Conservation (phyloP, 441 rosid genomes). For the Mallotus japonicus region DNA sequence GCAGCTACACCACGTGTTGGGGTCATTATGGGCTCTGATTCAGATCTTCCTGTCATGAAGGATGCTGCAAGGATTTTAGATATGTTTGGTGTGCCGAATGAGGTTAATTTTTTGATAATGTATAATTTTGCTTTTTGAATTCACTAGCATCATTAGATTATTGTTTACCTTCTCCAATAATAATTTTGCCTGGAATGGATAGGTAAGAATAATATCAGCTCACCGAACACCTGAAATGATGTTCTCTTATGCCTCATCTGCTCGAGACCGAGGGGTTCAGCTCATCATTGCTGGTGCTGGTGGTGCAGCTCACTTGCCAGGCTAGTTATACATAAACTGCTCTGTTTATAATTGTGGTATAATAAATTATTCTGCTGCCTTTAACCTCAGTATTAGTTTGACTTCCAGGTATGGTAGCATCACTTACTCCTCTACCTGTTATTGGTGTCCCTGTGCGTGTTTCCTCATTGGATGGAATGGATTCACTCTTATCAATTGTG, state of each 20-base stretch:
- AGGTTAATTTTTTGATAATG: slow-evolving; percentile 43
- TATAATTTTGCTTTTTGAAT: slow-evolving; percentile 7
- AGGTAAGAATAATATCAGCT: slow-evolving; percentile 86
- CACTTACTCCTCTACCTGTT: slow-evolving; percentile 89
- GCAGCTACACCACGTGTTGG: slow-evolving; percentile 75
- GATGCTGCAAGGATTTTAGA: slow-evolving; percentile 74
- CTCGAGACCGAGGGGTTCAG: slow-evolving; percentile 64
- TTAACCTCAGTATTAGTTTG: slow-evolving; percentile 2
- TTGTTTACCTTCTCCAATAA: neutral
- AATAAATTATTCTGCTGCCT: neutral
- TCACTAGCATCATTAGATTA: neutral
- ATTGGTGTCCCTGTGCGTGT: slow-evolving; percentile 93
- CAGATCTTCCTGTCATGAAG: slow-evolving; percentile 97
- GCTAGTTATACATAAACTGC: slow-evolving; percentile 31
- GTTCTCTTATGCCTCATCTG: slow-evolving; percentile 79
- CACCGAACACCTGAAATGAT: slow-evolving; percentile 91
- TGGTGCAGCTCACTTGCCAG: slow-evolving; percentile 98
- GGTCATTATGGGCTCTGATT: slow-evolving; percentile 95
- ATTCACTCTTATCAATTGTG: slow-evolving; percentile 91
- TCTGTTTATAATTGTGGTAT: neutral
- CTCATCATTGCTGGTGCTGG: slow-evolving; percentile 97
- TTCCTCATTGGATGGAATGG: slow-evolving; percentile 80
- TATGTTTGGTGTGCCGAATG: slow-evolving; percentile 66
- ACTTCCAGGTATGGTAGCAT: slow-evolving; percentile 87
- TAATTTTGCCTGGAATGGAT: slow-evolving; percentile 18